A percentile compares a stretch with the other conserved stretches of the same genome.
Evolutionary conservation across 2,329 filamentous ascomycete species (phyloP).

Genomic region (Sporothrix mexicana): DNA sequence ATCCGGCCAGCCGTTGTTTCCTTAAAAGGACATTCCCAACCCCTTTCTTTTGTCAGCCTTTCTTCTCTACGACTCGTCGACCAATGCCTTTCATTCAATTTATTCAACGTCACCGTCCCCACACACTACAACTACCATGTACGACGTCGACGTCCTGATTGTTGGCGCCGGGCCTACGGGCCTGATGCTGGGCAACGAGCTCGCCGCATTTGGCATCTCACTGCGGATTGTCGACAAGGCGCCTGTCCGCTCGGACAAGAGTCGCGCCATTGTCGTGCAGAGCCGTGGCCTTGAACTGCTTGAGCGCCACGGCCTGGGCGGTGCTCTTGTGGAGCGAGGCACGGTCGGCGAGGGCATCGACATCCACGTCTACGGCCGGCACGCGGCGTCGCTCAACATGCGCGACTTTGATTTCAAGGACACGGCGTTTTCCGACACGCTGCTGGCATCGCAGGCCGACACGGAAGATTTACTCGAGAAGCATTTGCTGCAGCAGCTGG

Average conservation of each 20-base stretch:
- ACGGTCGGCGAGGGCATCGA: slow-evolving; percentile 48
- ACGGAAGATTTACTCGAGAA: slow-evolving; percentile 45
- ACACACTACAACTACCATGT: background rate
- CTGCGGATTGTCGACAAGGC: slow-evolving; percentile 50
- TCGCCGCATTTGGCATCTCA: slow-evolving; percentile 41
- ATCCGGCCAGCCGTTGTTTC: background rate
- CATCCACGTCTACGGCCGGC: slow-evolving; percentile 47
- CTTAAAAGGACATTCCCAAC: background rate
- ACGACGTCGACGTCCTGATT: slow-evolving; percentile 47
- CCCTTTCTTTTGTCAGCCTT: background rate
- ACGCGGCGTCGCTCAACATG: slow-evolving; percentile 44
- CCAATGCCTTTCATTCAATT: background rate
- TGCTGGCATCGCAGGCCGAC: slow-evolving; percentile 40
- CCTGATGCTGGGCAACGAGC: slow-evolving; percentile 50
- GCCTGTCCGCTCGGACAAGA: slow-evolving; percentile 45
- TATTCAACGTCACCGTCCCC: background rate
- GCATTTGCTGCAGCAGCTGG: slow-evolving; percentile 44
- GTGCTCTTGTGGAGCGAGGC: slow-evolving; percentile 46
- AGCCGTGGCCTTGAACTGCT: slow-evolving; percentile 58
- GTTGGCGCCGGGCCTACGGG: slow-evolving; percentile 55
- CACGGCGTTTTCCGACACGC: slow-evolving; percentile 38
- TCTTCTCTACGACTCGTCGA: background rate
- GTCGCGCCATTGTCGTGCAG: slow-evolving; percentile 54
- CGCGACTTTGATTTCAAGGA: slow-evolving; percentile 34
- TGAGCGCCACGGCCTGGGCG: slow-evolving; percentile 51